Evolutionary conservation across 2,329 filamentous ascomycete genomes (phyloP).

Genomic region (Arthroderma sp.): DNA sequence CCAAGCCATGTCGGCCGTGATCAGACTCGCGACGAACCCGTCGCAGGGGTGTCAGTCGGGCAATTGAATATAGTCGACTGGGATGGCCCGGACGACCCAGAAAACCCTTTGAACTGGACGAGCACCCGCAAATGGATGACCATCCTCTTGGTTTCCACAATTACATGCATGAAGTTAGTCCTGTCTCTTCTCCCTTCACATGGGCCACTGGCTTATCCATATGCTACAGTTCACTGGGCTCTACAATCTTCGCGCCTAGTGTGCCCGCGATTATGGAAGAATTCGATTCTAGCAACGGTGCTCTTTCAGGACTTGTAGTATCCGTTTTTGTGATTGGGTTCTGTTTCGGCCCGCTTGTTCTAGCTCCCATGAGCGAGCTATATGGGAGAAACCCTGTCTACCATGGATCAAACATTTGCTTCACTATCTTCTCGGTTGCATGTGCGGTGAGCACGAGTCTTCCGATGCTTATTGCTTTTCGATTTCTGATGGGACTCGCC

Average conservation of each 20-base stretch:
- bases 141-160: slow-evolving; percentile 5
- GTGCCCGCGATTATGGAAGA: slow-evolving; percentile 29
- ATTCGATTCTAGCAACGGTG: slow-evolving; percentile 31
- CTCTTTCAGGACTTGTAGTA: slow-evolving; percentile 41
- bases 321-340: slow-evolving; percentile 42
- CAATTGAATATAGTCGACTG: slow-evolving; percentile 13
- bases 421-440: slow-evolving; percentile 49
- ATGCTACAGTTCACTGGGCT: slow-evolving; percentile 4
- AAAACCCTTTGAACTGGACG: slow-evolving; percentile 18
- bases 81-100: slow-evolving; percentile 15
- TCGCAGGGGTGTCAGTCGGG: too few species aligned
- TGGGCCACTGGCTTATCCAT: not conserved
- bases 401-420: slow-evolving; percentile 42
- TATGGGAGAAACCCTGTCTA: slow-evolving; percentile 42
- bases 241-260: slow-evolving; percentile 7
- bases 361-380: slow-evolving; percentile 54
- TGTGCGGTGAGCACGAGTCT: slow-evolving; percentile 47
- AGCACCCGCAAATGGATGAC: slow-evolving; percentile 3
- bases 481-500: slow-evolving; percentile 46
- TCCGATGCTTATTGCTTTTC: slow-evolving; percentile 45
- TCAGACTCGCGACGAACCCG: too few species aligned
- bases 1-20: too few species aligned
- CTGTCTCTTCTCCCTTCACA: not conserved
- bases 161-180: slow-evolving; percentile 7
- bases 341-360: slow-evolving; percentile 44